phyloP scores from a whole-genome alignment of 495 filamentous ascomycete genomes.

The Penicillium paxilli region DNA sequence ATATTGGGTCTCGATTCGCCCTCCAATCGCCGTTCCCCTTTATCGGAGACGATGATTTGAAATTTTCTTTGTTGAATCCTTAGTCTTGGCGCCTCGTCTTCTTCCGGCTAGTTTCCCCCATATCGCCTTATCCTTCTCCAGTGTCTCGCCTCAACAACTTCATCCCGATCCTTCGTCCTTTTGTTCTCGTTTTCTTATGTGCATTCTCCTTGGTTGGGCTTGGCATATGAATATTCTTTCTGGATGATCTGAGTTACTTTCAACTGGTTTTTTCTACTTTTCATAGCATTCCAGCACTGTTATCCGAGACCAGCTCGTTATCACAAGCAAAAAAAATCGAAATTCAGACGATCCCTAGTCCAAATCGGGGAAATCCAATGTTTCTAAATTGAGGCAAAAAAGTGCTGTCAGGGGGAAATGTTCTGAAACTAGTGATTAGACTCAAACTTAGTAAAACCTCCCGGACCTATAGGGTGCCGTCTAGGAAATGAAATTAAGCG shows the following conservation, averaged over 20 bases:
- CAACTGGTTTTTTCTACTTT: not conserved
- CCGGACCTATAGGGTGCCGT: slow-evolving; percentile 5
- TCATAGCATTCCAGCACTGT: not conserved
- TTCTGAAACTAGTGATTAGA: slow-evolving; percentile 13
- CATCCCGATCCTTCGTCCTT: not conserved
- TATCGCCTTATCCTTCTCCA: not conserved
- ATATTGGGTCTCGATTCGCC: too few relatives aligned
- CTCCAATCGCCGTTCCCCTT: not conserved
- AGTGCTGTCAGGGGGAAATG: slow-evolving; percentile 7
- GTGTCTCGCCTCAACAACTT: not conserved
- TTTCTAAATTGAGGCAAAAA: slow-evolving; percentile 4
- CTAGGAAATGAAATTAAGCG: slow-evolving; percentile 11
- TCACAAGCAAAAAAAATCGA: not conserved
- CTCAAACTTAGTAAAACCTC: slow-evolving; percentile 12
- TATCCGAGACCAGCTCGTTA: not conserved
- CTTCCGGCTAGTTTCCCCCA: not conserved
- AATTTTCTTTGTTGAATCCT: slow-evolving; percentile 2
- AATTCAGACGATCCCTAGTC: not conserved
- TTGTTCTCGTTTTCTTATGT: not conserved
- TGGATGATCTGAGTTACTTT: too few relatives aligned
- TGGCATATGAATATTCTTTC: not conserved
- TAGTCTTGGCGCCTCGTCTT: not conserved
- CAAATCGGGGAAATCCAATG: not conserved
- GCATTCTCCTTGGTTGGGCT: not conserved
- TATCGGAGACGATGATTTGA: not conserved